Evolutionary conservation across 1,139 yeast genomes (phyloP).

Genomic region (Protomyces gravidus): DNA sequence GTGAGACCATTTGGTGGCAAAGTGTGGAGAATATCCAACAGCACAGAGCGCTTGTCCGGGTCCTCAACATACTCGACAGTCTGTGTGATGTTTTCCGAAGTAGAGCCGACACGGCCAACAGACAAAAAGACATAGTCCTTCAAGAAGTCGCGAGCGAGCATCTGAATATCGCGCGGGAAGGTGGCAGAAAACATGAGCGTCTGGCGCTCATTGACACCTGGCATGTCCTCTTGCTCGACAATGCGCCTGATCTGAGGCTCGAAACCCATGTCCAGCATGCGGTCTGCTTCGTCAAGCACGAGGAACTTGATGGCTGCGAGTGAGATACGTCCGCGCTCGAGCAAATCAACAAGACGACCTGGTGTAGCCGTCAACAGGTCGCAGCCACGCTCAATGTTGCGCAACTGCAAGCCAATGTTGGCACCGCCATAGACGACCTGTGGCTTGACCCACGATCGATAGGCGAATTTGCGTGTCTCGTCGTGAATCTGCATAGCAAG

Average conservation of each 20-base stretch:
- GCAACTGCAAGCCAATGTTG: constrained; percentile 79
- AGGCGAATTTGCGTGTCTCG: constrained; percentile 91
- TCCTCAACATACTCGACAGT: constrained; percentile 90
- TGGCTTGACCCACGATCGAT: constrained; percentile 98
- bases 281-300: constrained; percentile 97
- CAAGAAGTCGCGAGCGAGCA: constrained; percentile 94
- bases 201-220: constrained; percentile 83
- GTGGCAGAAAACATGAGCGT: constrained; percentile 98
- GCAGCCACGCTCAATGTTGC: constrained; percentile 89
- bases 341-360: constrained; percentile 93
- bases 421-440: constrained; percentile 99
- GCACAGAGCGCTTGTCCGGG: constrained; percentile 85
- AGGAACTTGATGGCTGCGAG: constrained; percentile 84
- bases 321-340: constrained; percentile 91
- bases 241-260: constrained; percentile 99
- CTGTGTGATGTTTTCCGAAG: constrained; percentile 96
- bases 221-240: constrained; percentile 97
- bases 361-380: constrained; percentile 97
- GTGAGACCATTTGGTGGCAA: constrained; percentile 73
- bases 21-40: constrained; percentile 80
- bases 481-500: constrained; percentile 94
- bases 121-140: constrained; percentile 92
- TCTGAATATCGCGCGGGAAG: constrained; percentile 95
- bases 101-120: constrained; percentile 97
- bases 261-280: constrained; percentile 99